These are phyloP conservation scores for Arachnomyces sp. DNA, from an alignment of 2,329 filamentous ascomycete species.

Conservation along the genomic window DNA sequence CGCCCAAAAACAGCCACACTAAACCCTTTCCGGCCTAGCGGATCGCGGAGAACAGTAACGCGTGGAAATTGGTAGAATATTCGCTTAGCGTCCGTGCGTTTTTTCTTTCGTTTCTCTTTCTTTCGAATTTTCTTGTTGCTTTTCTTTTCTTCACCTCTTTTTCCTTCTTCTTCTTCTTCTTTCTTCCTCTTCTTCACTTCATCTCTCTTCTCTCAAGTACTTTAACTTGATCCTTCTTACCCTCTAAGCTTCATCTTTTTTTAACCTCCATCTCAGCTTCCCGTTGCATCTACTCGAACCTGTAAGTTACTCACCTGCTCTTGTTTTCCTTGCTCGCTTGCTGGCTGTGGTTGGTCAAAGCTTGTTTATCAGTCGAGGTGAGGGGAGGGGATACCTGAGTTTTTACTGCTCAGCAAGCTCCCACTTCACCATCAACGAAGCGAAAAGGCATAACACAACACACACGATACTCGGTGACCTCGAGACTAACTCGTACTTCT, in stretches of 20 bases:
- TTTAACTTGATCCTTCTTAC: constrained; percentile 8
- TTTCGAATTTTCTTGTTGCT: constrained; percentile 13
- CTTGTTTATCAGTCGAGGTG: constrained; percentile 6
- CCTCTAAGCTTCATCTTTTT: constrained; percentile 10
- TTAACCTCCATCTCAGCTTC: constrained; percentile 2
- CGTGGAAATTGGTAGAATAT: constrained; percentile 17
- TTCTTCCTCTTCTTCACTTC: constrained; percentile 4
- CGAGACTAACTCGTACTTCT: no score
- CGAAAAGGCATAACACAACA: no score
- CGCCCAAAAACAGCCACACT: no score
- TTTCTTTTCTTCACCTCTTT: constrained; percentile 15
- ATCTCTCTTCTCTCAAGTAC: constrained; percentile 4
- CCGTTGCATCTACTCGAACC: no score
- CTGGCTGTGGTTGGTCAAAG: not conserved
- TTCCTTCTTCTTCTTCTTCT: constrained; percentile 12
- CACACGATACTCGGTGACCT: no score
- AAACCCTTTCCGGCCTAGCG: no score
- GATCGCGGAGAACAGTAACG: no score
- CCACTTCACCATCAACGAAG: not conserved
- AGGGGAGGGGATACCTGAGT: constrained; percentile 6
- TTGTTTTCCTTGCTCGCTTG: no score
- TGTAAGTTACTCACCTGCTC: no score
- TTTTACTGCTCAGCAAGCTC: not conserved
- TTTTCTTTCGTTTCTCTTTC: constrained; percentile 11
- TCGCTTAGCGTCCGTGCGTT: constrained; percentile 13